Percentiles rank a stretch among this genome's conserved stretches.
phyloP scores from a whole-genome alignment of 495 filamentous ascomycete genomes.

The Parathielavia hyrcaniae region DNA sequence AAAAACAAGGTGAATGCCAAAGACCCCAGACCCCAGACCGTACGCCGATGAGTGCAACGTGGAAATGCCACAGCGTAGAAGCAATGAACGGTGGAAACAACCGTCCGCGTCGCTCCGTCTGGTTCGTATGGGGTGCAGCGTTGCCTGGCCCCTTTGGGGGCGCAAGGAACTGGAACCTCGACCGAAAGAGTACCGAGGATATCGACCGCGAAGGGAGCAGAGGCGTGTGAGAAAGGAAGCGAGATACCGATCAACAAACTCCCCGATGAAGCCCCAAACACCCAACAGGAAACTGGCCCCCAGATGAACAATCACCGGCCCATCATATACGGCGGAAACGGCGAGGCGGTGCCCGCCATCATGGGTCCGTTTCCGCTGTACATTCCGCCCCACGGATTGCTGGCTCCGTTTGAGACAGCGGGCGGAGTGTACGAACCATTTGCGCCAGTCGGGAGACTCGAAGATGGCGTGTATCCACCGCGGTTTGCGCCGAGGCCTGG shows the following conservation, averaged over 20 bases:
- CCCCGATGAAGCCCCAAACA: not conserved
- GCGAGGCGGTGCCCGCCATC: conserved; percentile 20
- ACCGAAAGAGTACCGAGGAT: too few species aligned
- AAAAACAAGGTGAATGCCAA: conserved; percentile 5
- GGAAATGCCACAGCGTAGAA: conserved; percentile 16
- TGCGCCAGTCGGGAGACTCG: conserved; percentile 15
- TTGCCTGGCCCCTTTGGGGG: too few species aligned
- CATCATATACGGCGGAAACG: conserved; percentile 31
- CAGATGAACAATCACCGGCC: conserved; percentile 19
- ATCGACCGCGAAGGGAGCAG: too few species aligned
- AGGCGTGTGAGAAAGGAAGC: not conserved
- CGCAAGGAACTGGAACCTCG: too few species aligned
- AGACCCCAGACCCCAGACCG: conserved; percentile 18
- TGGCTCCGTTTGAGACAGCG: conserved; percentile 17
- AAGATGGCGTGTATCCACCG: conserved; percentile 26
- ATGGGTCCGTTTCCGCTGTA: conserved; percentile 21
- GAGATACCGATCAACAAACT: conserved; percentile 3
- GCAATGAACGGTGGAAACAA: conserved; percentile 4
- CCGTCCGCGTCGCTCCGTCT: conserved; percentile 2
- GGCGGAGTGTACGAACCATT: conserved; percentile 20
- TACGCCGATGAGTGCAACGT: conserved; percentile 22
- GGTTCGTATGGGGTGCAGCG: not conserved
- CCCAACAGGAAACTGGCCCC: not conserved
- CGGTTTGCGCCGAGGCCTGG: conserved; percentile 55
- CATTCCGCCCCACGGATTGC: conserved; percentile 25